A percentile compares a stretch with the other conserved stretches of the same genome.
phyloP scores from a whole-genome alignment of 2,329 filamentous ascomycete genomes.

The Colletotrichum orchidophilum region DNA sequence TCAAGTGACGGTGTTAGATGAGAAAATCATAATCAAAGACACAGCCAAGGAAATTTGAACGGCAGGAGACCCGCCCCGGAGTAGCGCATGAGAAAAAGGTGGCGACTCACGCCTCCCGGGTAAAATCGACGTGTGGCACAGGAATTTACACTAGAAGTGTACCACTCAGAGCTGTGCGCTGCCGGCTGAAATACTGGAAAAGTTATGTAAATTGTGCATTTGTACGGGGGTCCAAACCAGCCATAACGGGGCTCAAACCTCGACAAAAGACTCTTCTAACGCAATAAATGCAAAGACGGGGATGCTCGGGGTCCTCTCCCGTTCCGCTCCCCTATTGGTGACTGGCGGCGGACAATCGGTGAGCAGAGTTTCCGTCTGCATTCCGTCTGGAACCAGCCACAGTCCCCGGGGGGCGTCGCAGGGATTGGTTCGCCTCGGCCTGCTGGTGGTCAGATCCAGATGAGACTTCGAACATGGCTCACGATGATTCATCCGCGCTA shows the following conservation, averaged over 20 bases:
- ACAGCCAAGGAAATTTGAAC: too few species aligned
- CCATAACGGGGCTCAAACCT: background rate
- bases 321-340: background rate
- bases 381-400: background rate
- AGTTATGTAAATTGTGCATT: background rate
- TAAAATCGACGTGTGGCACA: background rate
- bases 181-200: background rate
- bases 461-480: slow-evolving; percentile 20
- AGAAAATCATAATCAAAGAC: too few species aligned
- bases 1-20: too few species aligned
- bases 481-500: slow-evolving; percentile 33
- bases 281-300: background rate
- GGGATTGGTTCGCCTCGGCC: background rate
- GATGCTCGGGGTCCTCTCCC: background rate
- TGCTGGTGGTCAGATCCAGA: background rate
- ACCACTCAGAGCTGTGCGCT: background rate
- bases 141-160: background rate
- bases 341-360: background rate
- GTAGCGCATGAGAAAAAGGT: too few species aligned
- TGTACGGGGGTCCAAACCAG: background rate
- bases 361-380: background rate
- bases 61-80: too few species aligned
- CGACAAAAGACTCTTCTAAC: background rate
- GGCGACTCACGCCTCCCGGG: background rate
- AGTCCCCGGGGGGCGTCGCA: background rate